Evolutionary conservation across 169 alveolate species (phyloP), one percentile per base, ranked within the genome.

Genomic region (Theileria luwenshuni): DNA sequence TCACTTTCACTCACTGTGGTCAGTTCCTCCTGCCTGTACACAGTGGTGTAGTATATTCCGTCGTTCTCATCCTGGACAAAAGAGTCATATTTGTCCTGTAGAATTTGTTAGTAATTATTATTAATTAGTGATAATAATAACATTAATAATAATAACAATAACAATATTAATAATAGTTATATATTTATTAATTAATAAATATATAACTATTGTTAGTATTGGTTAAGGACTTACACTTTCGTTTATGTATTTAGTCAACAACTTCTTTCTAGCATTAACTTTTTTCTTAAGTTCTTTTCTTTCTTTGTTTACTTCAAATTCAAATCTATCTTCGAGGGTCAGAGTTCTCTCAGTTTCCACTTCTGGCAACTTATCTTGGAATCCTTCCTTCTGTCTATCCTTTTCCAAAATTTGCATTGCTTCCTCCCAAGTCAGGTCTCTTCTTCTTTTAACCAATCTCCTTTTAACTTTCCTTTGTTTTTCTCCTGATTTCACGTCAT

Each of bases 321-420:
- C 23, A 23, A 35, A 8, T 59, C 48, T 3, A 5, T 21, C 21
- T 35, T 17, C n/a, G 72, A 3, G n/a, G n/a, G n/a, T n/a, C n/a
- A n/a, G n/a, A n/a, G n/a, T 41, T 35, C 41, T 13, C 35, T 45
- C 58, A 62, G 21, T 12, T 23, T 38, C 65, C 30, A 10, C 28
- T 10, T 23, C 13, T 1, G 42, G 60, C 25, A 30, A 23, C 41
- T 25, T 3, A 43, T 27, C 52, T 35, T 27, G 19, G 72, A 56
- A 2, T 23, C 47, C 10, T 38, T 30, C 67, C 35, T 38, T n/a
- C n/a, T n/a, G n/a, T n/a, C n/a, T n/a, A n/a, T n/a, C n/a, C n/a
- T n/a, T n/a, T n/a, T n/a, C n/a, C 61, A 76, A 25, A 12, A 79
- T 72, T 54, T 79, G 83, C 77, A 69, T 32, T 17, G 87, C 87